Base-by-base conservation (phyloP, 306 rosid species). In the Vigna hirtella region DNA sequence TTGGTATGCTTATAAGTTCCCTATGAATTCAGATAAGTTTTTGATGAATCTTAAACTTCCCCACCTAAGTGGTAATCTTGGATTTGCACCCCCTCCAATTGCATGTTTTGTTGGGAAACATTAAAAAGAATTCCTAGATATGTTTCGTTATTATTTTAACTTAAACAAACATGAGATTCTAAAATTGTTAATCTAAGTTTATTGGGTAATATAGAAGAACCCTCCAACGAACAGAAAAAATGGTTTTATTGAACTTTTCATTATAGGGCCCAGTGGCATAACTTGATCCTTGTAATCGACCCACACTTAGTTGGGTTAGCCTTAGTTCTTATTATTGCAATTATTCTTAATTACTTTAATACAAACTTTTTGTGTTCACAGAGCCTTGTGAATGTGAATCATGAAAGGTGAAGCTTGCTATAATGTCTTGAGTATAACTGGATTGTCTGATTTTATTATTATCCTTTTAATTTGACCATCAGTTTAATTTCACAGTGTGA, bases 241-340 rank as follows among this genome's bases (percentile, higher is more conserved):
- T 24, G 59, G 38, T 18, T 78, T 68, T 16, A 61, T 34, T 58
- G 52, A 47, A 68, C 18, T 36, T 3, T 45, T 52, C 57, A 67
- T 50, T n/a, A 18, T 45, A 18, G 28, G 22, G 49, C 45, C 43
- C 18, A 16, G 7, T 68, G 63, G 20, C 40, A 45, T 57, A n/a
- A 13, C 15, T 34, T 58, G 38, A 47, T 58, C 52, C 51, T 9
- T 62, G 26, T 45, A 10, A 57, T 14, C 47, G 14, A 58, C 70
- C 14, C 38, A 45, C 40, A 45, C 40, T 4, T 6, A 14, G 18
- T 67, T 50, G 69, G 18, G 7, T 57, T 47, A 47, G 70, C 40
- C 62, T 78, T 78, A 51, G 14, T 62, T 30, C 22, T 61, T 32
- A 17, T 73, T 51, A 18, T 17, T 56, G 48, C 14, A 59, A 28